Conservation (phyloP, 2,329 filamentous ascomycete species). For the Botryotinia globosa region DNA sequence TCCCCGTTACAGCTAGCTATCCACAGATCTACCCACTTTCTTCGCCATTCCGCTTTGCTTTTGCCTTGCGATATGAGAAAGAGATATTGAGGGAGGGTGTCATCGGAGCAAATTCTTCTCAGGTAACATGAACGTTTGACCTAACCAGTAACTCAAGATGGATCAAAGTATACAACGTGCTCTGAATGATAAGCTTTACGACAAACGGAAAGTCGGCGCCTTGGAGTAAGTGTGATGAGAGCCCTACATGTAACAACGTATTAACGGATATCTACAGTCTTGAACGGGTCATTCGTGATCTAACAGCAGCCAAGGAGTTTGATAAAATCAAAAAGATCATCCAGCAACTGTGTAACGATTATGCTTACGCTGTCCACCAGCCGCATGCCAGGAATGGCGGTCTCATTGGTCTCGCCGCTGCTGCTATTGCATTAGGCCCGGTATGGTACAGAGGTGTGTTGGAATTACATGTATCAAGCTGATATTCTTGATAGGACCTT, state of each 20-base stretch:
- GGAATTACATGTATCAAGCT: slow-evolving; percentile 19
- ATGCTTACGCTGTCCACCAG: slow-evolving; percentile 94
- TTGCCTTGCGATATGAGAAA: slow-evolving; percentile 17
- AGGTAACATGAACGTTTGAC: slow-evolving; percentile 2
- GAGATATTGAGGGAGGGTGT: not conserved
- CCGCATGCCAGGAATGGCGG: slow-evolving; percentile 95
- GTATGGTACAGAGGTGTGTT: slow-evolving; percentile 48
- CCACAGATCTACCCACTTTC: slow-evolving; percentile 13
- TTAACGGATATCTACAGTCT: slow-evolving; percentile 54
- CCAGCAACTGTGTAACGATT: slow-evolving; percentile 95
- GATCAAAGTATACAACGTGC: slow-evolving; percentile 85
- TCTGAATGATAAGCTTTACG: slow-evolving; percentile 97
- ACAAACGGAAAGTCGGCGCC: slow-evolving; percentile 94
- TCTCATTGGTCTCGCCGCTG: slow-evolving; percentile 90
- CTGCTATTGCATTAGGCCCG: slow-evolving; percentile 88
- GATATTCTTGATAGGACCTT: slow-evolving; percentile 62
- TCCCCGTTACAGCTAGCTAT: slow-evolving; percentile 9
- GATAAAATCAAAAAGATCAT: slow-evolving; percentile 82
- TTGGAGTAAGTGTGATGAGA: slow-evolving; percentile 67
- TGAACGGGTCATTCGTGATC: slow-evolving; percentile 84
- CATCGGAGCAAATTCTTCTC: slow-evolving; percentile 11
- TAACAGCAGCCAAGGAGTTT: slow-evolving; percentile 72
- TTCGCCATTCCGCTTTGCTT: slow-evolving; percentile 7
- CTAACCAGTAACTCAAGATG: slow-evolving; percentile 52
- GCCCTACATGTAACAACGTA: not conserved